Conservation (phyloP, 495 filamentous ascomycete genomes). For the Xylaria telfairii region DNA sequence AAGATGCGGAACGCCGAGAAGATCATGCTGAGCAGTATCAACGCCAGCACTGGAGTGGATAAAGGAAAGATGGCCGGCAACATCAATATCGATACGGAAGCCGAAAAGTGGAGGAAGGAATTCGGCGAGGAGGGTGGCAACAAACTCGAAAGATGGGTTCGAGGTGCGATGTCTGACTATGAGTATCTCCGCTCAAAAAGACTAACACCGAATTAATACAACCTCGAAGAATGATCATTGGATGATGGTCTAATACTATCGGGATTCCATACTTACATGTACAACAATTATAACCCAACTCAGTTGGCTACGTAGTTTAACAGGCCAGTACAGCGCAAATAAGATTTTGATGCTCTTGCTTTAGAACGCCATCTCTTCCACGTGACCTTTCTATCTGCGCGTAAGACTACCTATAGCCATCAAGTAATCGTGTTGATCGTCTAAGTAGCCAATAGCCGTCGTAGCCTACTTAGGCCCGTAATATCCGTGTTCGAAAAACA, state of each 20-base stretch:
- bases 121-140: constrained; percentile 49
- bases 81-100: constrained; percentile 49
- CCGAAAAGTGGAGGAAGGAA: constrained; percentile 52
- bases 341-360: neutral
- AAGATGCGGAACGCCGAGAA: constrained; percentile 5
- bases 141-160: constrained; percentile 45
- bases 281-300: constrained; percentile 2
- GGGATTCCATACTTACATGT: neutral
- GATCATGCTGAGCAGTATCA: constrained; percentile 44
- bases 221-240: neutral
- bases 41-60: constrained; percentile 44
- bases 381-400: neutral
- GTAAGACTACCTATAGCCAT: neutral
- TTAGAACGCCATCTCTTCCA: neutral
- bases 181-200: constrained; percentile 51
- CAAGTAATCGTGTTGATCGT: neutral
- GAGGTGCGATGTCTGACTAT: constrained; percentile 55
- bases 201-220: constrained; percentile 24
- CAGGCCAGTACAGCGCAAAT: neutral
- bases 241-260: neutral
- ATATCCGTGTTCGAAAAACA: neutral
- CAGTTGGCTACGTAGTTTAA: neutral
- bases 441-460: neutral
- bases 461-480: neutral
- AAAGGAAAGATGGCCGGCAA: constrained; percentile 43